phyloP scores from a whole-genome alignment of 2,329 filamentous ascomycete species.

The Colletotrichum tropicale region DNA sequence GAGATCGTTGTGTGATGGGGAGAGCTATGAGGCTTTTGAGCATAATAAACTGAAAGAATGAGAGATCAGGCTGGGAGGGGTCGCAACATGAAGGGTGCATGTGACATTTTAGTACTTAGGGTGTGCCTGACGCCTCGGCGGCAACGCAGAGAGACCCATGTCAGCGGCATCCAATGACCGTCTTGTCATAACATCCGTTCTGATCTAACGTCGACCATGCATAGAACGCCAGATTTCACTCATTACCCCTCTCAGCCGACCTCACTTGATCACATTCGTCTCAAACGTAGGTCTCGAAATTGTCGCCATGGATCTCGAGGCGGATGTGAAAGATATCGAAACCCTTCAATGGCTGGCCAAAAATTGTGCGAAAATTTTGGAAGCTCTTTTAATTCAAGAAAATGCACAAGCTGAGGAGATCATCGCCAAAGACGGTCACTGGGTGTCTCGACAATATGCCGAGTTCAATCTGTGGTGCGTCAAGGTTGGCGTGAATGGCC shows the following conservation, averaged over 20 bases:
- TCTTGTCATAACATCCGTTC: rapidly evolving
- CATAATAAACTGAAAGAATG: too few relatives aligned
- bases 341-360: background rate
- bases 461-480: background rate
- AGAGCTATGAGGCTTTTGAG: too few relatives aligned
- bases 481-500: background rate
- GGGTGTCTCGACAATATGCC: background rate
- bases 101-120: too few relatives aligned
- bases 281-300: too few relatives aligned
- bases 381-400: background rate
- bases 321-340: rapidly evolving
- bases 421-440: rapidly evolving
- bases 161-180: too few relatives aligned
- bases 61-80: background rate
- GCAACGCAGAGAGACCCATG: too few relatives aligned
- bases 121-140: too few relatives aligned
- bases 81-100: rapidly evolving
- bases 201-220: rapidly evolving
- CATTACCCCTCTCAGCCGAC: background rate
- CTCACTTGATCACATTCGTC: rapidly evolving
- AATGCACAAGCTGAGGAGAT: background rate
- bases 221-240: rapidly evolving
- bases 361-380: rapidly evolving
- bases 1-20: background rate
- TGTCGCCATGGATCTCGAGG: background rate